Evolutionary conservation across 169 alveolate species (phyloP).

Genomic region (Cryptosporidium viatorum): DNA sequence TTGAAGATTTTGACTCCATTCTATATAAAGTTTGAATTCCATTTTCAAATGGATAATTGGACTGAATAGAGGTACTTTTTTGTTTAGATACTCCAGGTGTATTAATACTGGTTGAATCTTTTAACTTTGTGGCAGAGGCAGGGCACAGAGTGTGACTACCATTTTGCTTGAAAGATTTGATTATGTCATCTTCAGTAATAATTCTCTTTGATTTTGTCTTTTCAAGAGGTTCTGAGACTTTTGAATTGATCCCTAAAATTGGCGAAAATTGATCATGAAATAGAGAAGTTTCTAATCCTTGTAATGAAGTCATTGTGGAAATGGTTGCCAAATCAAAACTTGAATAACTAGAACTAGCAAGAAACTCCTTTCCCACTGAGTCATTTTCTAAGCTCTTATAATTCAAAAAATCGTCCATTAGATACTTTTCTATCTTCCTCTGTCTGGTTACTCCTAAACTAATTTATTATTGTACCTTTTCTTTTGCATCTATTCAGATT

Average conservation of each 20-base stretch:
- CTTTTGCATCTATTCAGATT: neutral
- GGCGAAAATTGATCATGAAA: slow-evolving; percentile 29
- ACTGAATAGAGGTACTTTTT: neutral
- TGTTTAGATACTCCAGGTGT: neutral
- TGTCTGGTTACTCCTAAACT: neutral
- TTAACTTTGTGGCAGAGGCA: neutral
- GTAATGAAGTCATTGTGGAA: slow-evolving; percentile 60
- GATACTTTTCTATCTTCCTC: slow-evolving; percentile 9
- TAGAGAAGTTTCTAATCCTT: slow-evolving; percentile 19
- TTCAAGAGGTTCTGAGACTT: neutral
- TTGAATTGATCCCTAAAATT: neutral
- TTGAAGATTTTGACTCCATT: neutral
- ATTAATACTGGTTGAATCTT: neutral
- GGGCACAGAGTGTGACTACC: neutral
- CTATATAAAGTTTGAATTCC: neutral
- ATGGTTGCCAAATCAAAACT: slow-evolving; percentile 23
- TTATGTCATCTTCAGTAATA: neutral
- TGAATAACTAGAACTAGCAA: neutral
- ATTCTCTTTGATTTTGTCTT: neutral
- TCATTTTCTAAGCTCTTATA: slow-evolving; percentile 1
- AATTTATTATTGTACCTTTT: neutral
- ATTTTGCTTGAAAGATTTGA: neutral
- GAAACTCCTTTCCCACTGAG: neutral
- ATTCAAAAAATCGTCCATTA: slow-evolving; percentile 8
- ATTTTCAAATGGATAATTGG: neutral